phyloP scores from a whole-genome alignment of 805 yeast genomes.

The Babjeviella inositovora region DNA sequence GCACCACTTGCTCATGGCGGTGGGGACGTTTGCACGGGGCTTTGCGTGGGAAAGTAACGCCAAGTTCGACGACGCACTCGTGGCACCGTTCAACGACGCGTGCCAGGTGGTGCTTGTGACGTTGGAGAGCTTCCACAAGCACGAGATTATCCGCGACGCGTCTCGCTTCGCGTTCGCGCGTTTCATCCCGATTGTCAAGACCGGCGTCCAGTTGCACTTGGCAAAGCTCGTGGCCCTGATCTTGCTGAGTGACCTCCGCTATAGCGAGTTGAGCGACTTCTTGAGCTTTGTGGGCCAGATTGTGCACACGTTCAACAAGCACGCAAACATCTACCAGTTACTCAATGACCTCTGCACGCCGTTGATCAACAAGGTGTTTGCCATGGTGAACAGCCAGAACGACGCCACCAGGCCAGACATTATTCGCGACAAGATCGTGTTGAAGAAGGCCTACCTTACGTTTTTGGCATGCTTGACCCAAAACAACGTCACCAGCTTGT shows the following conservation, averaged over 20 bases:
- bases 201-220: constrained; percentile 25
- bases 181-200: constrained; percentile 57
- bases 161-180: constrained; percentile 80
- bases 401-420: constrained; percentile 35
- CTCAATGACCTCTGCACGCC: constrained; percentile 64
- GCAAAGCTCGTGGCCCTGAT: constrained; percentile 54
- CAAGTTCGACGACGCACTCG: constrained; percentile 13
- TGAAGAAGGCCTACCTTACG: constrained; percentile 57
- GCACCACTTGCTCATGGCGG: constrained; percentile 76
- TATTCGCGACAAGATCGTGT: constrained; percentile 41
- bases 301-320: constrained; percentile 56
- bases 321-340: constrained; percentile 55
- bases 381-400: constrained; percentile 21
- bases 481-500: constrained; percentile 67
- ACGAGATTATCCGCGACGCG: constrained; percentile 67
- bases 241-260: constrained; percentile 41
- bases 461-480: constrained; percentile 55
- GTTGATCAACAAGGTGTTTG: constrained; percentile 47
- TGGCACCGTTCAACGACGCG: constrained; percentile 31
- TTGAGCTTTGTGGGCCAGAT: constrained; percentile 79
- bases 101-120: constrained; percentile 78
- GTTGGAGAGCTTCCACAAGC: constrained; percentile 53
- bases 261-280: constrained; percentile 64
- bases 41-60: constrained; percentile 34
- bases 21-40: constrained; percentile 84